A percentile compares a stretch with the other conserved stretches of the same genome.
These are phyloP conservation scores for Phytopythium sindhum DNA, from an alignment of 352 stramenopile species.

Conservation along the genomic window DNA sequence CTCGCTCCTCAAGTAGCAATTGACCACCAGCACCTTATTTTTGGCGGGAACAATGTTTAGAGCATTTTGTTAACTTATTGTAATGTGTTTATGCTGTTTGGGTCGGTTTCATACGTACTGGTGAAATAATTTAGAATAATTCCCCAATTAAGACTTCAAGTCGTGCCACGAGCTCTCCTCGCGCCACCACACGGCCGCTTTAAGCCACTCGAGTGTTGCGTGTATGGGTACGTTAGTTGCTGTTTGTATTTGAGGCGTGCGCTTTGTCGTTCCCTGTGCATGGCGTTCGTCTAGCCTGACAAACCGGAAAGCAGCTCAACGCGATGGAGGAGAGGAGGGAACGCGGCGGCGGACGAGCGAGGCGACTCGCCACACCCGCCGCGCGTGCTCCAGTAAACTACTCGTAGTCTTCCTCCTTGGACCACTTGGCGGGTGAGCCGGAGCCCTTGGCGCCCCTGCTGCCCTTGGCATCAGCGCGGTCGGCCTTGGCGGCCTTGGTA, in stretches of 20 bases:
- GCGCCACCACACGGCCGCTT: too few relatives aligned
- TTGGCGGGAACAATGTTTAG: slow-evolving; percentile 7
- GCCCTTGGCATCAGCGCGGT: slow-evolving; percentile 55
- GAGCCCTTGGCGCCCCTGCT: slow-evolving; percentile 29
- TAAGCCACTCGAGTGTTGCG: too few relatives aligned
- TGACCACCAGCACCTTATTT: not conserved
- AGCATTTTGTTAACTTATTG: too few relatives aligned
- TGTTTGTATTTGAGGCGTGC: not conserved
- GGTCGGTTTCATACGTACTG: too few relatives aligned
- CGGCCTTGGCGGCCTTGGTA: slow-evolving; percentile 51
- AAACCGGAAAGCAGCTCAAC: not conserved
- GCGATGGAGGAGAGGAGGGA: not conserved
- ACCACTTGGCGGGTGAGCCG: slow-evolving; percentile 71
- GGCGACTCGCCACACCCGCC: not conserved
- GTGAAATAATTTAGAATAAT: too few relatives aligned
- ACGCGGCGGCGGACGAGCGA: not conserved
- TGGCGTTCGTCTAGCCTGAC: not conserved
- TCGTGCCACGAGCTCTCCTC: too few relatives aligned
- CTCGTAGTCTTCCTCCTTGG: slow-evolving; percentile 90
- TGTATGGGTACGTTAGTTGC: too few relatives aligned
- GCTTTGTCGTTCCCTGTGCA: not conserved
- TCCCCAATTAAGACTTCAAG: too few relatives aligned
- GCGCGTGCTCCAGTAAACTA: slow-evolving; percentile 30
- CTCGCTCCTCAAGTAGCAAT: too few relatives aligned
- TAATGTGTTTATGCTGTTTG: too few relatives aligned